Percentiles rank a stretch among this genome's conserved stretches.
These are phyloP conservation scores for Talaromyces liani DNA, from an alignment of 495 filamentous ascomycete genomes.

Conservation along the genomic window DNA sequence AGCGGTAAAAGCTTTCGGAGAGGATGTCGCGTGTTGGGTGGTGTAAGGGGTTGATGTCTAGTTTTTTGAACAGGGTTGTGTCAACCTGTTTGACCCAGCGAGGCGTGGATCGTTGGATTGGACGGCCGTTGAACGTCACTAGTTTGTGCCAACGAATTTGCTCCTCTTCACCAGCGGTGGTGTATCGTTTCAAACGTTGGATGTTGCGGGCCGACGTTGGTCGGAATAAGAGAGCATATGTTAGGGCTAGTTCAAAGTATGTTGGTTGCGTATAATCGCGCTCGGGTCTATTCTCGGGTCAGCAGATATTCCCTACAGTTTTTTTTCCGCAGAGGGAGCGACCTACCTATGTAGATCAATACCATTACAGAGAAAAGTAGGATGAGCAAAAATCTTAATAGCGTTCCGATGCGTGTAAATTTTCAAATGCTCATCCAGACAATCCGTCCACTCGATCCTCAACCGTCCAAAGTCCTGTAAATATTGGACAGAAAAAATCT, in stretches of 20 bases:
- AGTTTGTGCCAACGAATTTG: neutral
- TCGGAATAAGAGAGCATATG: constrained; percentile 7
- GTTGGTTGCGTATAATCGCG: neutral
- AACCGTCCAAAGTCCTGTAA: neutral
- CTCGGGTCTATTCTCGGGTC: too few relatives aligned
- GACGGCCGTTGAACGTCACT: constrained; percentile 1
- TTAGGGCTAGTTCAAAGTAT: neutral
- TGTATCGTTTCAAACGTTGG: neutral
- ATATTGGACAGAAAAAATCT: neutral
- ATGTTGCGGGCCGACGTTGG: constrained; percentile 1
- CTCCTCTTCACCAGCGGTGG: constrained; percentile 1
- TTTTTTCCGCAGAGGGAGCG: too few relatives aligned
- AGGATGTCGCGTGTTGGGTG: constrained; percentile 6
- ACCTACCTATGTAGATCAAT: constrained; percentile 2
- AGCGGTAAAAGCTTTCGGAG: constrained; percentile 8
- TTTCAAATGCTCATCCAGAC: constrained; percentile 6
- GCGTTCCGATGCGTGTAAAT: constrained; percentile 4
- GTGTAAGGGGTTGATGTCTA: constrained; percentile 3
- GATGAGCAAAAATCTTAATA: constrained; percentile 8
- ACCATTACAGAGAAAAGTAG: constrained; percentile 5
- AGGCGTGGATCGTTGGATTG: neutral
- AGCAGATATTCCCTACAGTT: too few relatives aligned
- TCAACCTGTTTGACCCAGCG: neutral
- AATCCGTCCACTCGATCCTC: constrained; percentile 7
- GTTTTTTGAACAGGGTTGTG: neutral